Conservation (phyloP, 441 rosid genomes). For the Gossypium davidsonii region DNA sequence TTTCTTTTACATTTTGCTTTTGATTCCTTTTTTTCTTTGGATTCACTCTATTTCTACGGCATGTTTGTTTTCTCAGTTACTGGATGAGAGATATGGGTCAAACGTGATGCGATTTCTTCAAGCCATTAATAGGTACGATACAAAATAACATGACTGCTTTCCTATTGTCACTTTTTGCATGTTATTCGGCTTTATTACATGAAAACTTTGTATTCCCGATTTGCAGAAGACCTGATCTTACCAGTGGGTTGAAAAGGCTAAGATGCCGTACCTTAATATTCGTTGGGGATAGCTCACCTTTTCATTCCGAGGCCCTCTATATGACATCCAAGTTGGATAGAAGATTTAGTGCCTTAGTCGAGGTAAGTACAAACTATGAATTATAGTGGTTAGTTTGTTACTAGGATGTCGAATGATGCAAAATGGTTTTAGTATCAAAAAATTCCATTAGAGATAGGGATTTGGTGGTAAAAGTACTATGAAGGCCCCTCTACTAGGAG, state of each 20-base stretch:
- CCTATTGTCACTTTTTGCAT: background rate
- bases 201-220: background rate
- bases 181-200: background rate
- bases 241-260: conserved; percentile 45
- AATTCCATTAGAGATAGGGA: too few relatives aligned
- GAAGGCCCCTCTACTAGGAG: too few relatives aligned
- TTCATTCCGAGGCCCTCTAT: conserved; percentile 63
- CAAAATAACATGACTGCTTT: background rate
- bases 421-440: background rate
- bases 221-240: conserved; percentile 56
- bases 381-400: background rate
- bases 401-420: background rate
- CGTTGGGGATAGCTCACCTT: conserved; percentile 72
- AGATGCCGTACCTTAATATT: conserved; percentile 68
- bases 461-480: too few relatives aligned
- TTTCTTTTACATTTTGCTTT: background rate
- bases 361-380: conserved; percentile 32
- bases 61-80: conserved; percentile 34
- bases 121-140: conserved; percentile 50
- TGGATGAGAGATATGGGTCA: conserved; percentile 53
- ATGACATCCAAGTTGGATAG: conserved; percentile 60
- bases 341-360: conserved; percentile 65
- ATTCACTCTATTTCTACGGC: background rate
- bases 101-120: conserved; percentile 56
- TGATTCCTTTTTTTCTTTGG: background rate